Conservation (phyloP, 495 filamentous ascomycete species). For the Lichenothelia convexa region DNA sequence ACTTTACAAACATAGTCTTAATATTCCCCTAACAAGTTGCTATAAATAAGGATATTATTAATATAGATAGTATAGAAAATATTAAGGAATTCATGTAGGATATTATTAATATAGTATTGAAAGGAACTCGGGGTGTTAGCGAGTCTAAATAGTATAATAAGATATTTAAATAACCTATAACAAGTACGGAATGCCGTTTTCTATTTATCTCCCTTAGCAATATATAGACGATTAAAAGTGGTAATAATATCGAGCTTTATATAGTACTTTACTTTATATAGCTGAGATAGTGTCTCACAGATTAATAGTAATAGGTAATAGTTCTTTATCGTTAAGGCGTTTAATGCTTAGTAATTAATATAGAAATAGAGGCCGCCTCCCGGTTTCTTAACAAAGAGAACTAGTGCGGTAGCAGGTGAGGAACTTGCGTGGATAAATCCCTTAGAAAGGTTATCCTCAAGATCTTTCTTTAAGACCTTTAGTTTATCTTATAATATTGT, state of each 20-base stretch:
- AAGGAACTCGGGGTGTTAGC: constrained; percentile 7
- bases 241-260: constrained; percentile 7
- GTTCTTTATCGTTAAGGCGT: constrained; percentile 6
- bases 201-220: constrained; percentile 4
- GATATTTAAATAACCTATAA: constrained; percentile 5
- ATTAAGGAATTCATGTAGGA: constrained; percentile 6
- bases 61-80: constrained; percentile 9
- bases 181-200: constrained; percentile 1
- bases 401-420: constrained; percentile 1
- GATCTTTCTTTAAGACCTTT: constrained; percentile 6
- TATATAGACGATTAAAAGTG: constrained; percentile 5
- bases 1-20: constrained; percentile 7
- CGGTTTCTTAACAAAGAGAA: constrained; percentile 8
- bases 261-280: constrained; percentile 2
- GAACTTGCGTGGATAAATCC: constrained; percentile 4
- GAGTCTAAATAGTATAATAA: constrained; percentile 5
- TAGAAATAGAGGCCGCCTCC: constrained; percentile 5
- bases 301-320: constrained; percentile 4
- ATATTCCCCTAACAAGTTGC: constrained; percentile 6
- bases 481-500: constrained; percentile 7
- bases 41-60: constrained; percentile 12
- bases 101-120: constrained; percentile 13
- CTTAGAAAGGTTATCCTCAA: constrained; percentile 6
- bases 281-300: background rate
- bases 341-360: constrained; percentile 3